phyloP scores from a whole-genome alignment of 768 basidiomycete genomes.

The Lentinula edodes region DNA sequence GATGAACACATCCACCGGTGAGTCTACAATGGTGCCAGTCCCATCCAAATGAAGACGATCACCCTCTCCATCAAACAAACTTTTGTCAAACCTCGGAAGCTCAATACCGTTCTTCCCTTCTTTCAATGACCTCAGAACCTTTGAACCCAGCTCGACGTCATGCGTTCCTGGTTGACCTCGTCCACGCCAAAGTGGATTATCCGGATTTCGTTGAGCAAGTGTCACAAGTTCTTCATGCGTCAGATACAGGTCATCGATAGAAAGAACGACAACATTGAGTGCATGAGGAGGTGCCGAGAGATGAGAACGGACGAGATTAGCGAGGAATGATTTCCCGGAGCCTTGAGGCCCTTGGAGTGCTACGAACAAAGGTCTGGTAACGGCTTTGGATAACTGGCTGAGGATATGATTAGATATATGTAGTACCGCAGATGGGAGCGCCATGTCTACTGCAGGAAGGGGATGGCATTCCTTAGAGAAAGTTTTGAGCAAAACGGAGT shows the following conservation, averaged over 20 bases:
- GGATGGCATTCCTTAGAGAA: not conserved
- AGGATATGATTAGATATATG: constrained; percentile 34
- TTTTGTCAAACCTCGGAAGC: constrained; percentile 88
- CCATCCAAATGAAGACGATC: constrained; percentile 56
- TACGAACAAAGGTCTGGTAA: constrained; percentile 61
- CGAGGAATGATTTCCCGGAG: constrained; percentile 84
- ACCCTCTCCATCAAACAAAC: constrained; percentile 72
- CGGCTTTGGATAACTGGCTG: constrained; percentile 20
- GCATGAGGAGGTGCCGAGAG: constrained; percentile 39
- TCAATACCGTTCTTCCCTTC: constrained; percentile 37
- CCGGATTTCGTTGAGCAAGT: constrained; percentile 49
- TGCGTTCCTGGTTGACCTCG: constrained; percentile 95
- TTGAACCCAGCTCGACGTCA: constrained; percentile 62
- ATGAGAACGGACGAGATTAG: constrained; percentile 44
- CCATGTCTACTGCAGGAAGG: constrained; percentile 2
- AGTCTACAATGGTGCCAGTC: constrained; percentile 36
- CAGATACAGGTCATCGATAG: constrained; percentile 85
- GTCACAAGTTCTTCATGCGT: constrained; percentile 54
- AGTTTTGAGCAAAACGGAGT: not conserved
- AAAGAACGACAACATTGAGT: constrained; percentile 58
- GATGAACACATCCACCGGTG: constrained; percentile 68
- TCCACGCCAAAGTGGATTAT: constrained; percentile 67
- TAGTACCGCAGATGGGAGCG: constrained; percentile 28
- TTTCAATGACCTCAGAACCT: constrained; percentile 46
- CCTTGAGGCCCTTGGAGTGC: constrained; percentile 94